Percentiles rank a stretch among this genome's conserved stretches.
Evolutionary conservation across 306 rosid species (phyloP).

Genomic region (Crotalaria pallida): DNA sequence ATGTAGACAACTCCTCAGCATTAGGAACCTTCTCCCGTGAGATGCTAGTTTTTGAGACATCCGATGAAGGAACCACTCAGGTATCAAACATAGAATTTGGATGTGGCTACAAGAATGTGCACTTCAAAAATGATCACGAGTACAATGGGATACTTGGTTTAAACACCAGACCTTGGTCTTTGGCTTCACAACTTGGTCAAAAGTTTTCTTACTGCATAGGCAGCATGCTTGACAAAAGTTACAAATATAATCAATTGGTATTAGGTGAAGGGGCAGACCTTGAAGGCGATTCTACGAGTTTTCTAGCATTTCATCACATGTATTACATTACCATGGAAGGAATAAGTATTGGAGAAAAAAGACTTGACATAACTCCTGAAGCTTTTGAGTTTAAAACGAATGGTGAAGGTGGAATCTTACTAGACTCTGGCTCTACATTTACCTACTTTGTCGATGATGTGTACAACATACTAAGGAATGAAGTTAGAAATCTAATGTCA

Average conservation of each 20-base stretch:
- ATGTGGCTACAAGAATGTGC: slow-evolving; percentile 7
- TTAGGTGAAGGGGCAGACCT: slow-evolving; percentile 39
- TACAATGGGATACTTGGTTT: slow-evolving; percentile 42
- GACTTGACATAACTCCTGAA: slow-evolving; percentile 17
- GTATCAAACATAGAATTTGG: slow-evolving; percentile 17
- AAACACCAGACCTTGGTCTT: neutral
- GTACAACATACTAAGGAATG: neutral
- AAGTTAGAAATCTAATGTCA: slow-evolving; percentile 11
- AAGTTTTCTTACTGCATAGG: slow-evolving; percentile 48
- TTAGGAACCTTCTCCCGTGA: slow-evolving; percentile 26
- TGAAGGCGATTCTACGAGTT: slow-evolving; percentile 36
- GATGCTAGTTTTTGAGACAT: slow-evolving; percentile 27
- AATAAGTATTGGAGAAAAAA: slow-evolving; percentile 39
- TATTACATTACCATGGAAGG: slow-evolving; percentile 37
- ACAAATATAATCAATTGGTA: slow-evolving; percentile 33
- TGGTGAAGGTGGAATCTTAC: slow-evolving; percentile 35
- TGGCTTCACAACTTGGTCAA: slow-evolving; percentile 27
- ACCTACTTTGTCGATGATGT: slow-evolving; percentile 21
- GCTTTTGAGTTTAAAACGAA: slow-evolving; percentile 17
- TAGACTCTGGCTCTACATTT: slow-evolving; percentile 30
- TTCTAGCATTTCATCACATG: neutral
- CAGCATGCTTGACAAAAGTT: slow-evolving; percentile 23
- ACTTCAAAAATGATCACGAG: neutral
- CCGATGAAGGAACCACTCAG: slow-evolving; percentile 23
- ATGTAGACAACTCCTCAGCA: slow-evolving; percentile 3